phyloP scores from a whole-genome alignment of 2,329 filamentous ascomycete species.

The Arthrocladium fulminans region DNA sequence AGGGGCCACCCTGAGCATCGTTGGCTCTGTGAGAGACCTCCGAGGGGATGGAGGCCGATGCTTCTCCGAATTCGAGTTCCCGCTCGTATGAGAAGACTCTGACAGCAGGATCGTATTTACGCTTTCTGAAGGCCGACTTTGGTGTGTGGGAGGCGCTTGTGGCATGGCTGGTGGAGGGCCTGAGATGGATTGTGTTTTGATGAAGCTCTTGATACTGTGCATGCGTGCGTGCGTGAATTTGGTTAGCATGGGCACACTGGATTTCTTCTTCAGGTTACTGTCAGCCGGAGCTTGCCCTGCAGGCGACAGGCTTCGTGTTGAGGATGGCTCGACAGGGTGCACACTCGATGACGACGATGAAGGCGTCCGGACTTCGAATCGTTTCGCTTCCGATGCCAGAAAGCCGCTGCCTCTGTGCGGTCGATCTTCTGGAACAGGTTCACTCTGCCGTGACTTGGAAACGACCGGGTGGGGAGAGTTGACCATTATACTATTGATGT shows the following conservation, averaged over 20 bases:
- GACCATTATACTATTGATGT: slow-evolving; percentile 6
- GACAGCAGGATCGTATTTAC: background rate
- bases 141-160: background rate
- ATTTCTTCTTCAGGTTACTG: slow-evolving; percentile 11
- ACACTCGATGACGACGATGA: background rate
- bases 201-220: slow-evolving; percentile 21
- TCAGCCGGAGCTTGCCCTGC: slow-evolving; percentile 1
- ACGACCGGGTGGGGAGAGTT: background rate
- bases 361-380: background rate
- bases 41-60: background rate
- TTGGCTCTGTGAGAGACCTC: slow-evolving; percentile 1
- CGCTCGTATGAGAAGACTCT: background rate
- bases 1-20: background rate
- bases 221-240: slow-evolving; percentile 16
- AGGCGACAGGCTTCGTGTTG: slow-evolving; percentile 1
- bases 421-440: background rate
- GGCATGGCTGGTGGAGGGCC: slow-evolving; percentile 2
- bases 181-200: slow-evolving; percentile 9
- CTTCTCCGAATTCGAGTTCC: background rate
- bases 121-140: slow-evolving; percentile 1
- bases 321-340: background rate
- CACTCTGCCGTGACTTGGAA: background rate
- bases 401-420: background rate
- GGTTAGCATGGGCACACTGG: slow-evolving; percentile 17
- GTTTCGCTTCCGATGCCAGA: background rate